Conservation (phyloP, 495 filamentous ascomycete species). For the Xylaria curta region DNA sequence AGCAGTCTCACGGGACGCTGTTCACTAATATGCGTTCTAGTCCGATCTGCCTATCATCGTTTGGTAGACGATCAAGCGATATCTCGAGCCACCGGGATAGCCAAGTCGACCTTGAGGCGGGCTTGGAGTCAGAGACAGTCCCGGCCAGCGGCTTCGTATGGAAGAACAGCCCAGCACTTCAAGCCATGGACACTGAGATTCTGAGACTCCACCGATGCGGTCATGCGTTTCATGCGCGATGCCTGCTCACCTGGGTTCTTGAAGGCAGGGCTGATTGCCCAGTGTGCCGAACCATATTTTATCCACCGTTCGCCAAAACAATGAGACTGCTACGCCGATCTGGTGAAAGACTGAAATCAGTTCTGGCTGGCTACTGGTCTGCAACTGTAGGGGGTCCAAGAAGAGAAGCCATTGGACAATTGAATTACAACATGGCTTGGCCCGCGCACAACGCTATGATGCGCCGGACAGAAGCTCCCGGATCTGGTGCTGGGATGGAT, state of each 20-base stretch:
- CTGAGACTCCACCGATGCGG: conserved; percentile 33
- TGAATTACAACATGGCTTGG: neutral
- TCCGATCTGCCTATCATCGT: conserved; percentile 13
- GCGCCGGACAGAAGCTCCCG: neutral
- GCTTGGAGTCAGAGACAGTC: conserved; percentile 2
- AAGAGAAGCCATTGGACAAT: neutral
- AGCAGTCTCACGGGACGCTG: neutral
- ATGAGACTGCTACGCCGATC: neutral
- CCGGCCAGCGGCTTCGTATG: neutral
- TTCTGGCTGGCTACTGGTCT: neutral
- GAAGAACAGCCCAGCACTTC: conserved; percentile 5
- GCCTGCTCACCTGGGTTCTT: conserved; percentile 36
- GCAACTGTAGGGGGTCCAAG: neutral
- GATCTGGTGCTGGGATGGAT: neutral
- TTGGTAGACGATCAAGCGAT: neutral
- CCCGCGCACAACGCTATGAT: neutral
- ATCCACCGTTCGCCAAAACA: neutral
- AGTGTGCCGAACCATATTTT: conserved; percentile 32
- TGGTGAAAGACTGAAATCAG: neutral
- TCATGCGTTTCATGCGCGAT: conserved; percentile 37
- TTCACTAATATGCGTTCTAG: neutral
- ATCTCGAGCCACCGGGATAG: neutral
- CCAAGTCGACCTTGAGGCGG: conserved; percentile 19
- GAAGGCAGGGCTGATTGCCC: conserved; percentile 32
- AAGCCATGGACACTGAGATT: conserved; percentile 31